Conservation (phyloP, 208 protist genomes). For the Leishmania martiniquensis region DNA sequence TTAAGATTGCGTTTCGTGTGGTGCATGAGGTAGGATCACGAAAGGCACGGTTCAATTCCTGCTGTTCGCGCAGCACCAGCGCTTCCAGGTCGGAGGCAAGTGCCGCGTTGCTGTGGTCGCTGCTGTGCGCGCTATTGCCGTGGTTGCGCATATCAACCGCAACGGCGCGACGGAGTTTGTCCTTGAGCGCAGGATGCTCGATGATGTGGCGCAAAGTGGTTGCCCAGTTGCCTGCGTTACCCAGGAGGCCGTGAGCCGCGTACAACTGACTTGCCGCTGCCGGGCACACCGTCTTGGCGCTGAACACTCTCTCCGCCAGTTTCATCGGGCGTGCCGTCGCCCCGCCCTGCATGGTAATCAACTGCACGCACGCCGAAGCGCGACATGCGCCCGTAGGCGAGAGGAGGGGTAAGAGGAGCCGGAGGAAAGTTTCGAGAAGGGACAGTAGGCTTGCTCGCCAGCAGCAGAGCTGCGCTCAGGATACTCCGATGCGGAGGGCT, state of each 20-base stretch:
- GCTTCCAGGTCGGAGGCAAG: conserved; percentile 78
- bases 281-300: conserved; percentile 24
- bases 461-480: too few species aligned
- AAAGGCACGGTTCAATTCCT: conserved; percentile 21
- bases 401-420: too few species aligned
- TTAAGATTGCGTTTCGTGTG: conserved; percentile 45
- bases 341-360: conserved; percentile 6
- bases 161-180: conserved; percentile 44
- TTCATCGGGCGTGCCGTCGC: conserved; percentile 17
- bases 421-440: too few species aligned
- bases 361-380: too few species aligned
- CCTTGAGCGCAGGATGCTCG: conserved; percentile 41
- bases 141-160: conserved; percentile 89
- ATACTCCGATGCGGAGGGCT: too few species aligned
- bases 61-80: conserved; percentile 50
- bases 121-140: conserved; percentile 66
- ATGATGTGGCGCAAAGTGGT: conserved; percentile 50
- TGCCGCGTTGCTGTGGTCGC: conserved; percentile 58
- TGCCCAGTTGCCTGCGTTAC: conserved; percentile 80
- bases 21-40: conserved; percentile 6
- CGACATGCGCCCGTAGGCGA: too few species aligned
- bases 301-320: conserved; percentile 32
- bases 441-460: too few species aligned
- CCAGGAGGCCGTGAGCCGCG: conserved; percentile 81
- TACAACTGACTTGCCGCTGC: conserved; percentile 42